phyloP scores from a whole-genome alignment of 805 yeast species.

The Saccharomycopsis selenospora region DNA sequence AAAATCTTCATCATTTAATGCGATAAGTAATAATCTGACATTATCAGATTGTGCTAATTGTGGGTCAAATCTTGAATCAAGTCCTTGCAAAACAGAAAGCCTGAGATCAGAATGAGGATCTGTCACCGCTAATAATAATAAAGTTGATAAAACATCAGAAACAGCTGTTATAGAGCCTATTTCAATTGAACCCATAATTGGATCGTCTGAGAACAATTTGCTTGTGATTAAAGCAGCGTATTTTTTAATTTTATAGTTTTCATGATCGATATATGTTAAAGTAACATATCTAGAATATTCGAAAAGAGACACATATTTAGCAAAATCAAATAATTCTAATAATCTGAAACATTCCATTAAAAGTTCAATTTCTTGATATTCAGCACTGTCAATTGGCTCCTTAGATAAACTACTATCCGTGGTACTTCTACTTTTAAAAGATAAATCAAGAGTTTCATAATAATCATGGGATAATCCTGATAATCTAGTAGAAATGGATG shows the following conservation, averaged over 20 bases:
- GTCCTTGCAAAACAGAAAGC: constrained; percentile 62
- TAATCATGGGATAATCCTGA: constrained; percentile 76
- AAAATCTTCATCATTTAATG: constrained; percentile 85
- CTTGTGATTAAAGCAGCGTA: constrained; percentile 82
- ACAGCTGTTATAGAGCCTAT: constrained; percentile 76
- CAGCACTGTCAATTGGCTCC: constrained; percentile 23
- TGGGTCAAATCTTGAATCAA: constrained; percentile 76
- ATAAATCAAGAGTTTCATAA: constrained; percentile 31
- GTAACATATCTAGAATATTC: constrained; percentile 86
- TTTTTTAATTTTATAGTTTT: constrained; percentile 69
- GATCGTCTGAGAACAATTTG: constrained; percentile 64
- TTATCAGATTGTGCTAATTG: constrained; percentile 93
- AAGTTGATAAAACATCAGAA: constrained; percentile 72
- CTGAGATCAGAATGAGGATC: constrained; percentile 86
- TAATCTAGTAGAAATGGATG: constrained; percentile 38
- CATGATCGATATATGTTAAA: constrained; percentile 76
- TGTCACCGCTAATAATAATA: constrained; percentile 76
- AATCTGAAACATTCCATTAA: constrained; percentile 75
- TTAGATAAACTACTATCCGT: constrained; percentile 26
- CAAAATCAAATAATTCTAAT: constrained; percentile 67
- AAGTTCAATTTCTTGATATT: constrained; percentile 41
- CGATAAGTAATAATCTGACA: constrained; percentile 75
- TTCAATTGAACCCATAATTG: constrained; percentile 79
- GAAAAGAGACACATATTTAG: constrained; percentile 58
- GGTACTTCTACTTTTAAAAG: constrained; percentile 20